Evolutionary conservation across 2,329 filamentous ascomycete species (phyloP), one percentile per base, ranked within the genome.

Genomic region (Aureobasidium sp.): DNA sequence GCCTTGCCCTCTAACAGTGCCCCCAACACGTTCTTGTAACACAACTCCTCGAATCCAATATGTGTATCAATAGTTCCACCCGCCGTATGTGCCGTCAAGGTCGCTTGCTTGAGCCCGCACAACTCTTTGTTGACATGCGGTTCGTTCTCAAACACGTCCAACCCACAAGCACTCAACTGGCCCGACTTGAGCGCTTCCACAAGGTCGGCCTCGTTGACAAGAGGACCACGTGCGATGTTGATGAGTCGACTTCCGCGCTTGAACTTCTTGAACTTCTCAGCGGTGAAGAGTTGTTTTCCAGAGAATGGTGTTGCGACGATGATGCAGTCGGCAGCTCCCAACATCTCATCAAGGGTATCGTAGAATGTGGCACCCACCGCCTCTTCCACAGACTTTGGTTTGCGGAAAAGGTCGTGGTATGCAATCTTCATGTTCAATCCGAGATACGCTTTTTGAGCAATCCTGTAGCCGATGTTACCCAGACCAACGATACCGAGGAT

Each of bases 401-500:
- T 79, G 63, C 79, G 75, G 47, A 77, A 70, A 0, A 86, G 72
- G 69, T 89, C 85, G 67, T 81, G 77, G 68, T 88, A 89, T 61
- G 79, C 73, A 37, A 90, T 80, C 40, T 78, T 73, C 87, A 90
- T 90, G 42, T 81, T 84, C 65, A 89, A 86, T 0, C 81, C 82
- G 0, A 76, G 65, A 27, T 73, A 70, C 0, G 79, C 81, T 65
- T 85, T 87, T 50, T 79, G 70, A 0, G 84, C 87, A 21, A 90
- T 79, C 15, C 64, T 57, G 59, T 67, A 66, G 5, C 74, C 74
- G 23, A 76, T 78, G 23, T 85, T 84, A 2, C 87, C 87, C 2
- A 90, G 77, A 0, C 88, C 88, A 27, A 91, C 79, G 29, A 90
- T 78, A 0, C 86, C 88, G 0, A 90, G 77, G 0, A 74, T 74